phyloP scores from a whole-genome alignment of 2,329 filamentous ascomycete species.

The Diaporthe ilicicola region DNA sequence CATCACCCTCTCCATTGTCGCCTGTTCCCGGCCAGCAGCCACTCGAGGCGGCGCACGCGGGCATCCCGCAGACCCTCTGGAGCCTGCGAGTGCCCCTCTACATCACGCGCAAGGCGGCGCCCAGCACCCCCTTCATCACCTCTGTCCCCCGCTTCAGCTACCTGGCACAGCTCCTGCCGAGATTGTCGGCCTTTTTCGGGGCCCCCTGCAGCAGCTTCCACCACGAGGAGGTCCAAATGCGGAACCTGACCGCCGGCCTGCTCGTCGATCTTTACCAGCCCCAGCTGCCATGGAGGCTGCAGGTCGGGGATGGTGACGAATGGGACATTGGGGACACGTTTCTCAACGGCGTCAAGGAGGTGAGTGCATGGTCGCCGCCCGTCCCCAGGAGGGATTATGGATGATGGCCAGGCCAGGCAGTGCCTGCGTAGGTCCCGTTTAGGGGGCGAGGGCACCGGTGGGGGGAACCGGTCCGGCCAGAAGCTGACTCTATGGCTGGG shows the following conservation, averaged over 20 bases:
- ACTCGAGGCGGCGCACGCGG: conserved; percentile 28
- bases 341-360: conserved; percentile 71
- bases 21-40: conserved; percentile 13
- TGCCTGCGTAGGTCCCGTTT: neutral
- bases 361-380: conserved; percentile 39
- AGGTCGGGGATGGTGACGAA: conserved; percentile 61
- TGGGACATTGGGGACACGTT: conserved; percentile 72
- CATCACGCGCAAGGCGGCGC: conserved; percentile 60
- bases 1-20: conserved; percentile 16
- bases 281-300: conserved; percentile 61
- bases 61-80: conserved; percentile 61
- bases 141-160: conserved; percentile 67
- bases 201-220: conserved; percentile 66
- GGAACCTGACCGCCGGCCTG: conserved; percentile 62
- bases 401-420: neutral
- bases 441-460: neutral
- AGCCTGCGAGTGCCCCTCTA: conserved; percentile 60
- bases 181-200: conserved; percentile 62
- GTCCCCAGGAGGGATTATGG: neutral
- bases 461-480: too few species aligned
- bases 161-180: conserved; percentile 64
- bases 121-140: conserved; percentile 59
- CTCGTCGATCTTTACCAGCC: conserved; percentile 67
- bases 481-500: neutral
- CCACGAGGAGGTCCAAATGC: conserved; percentile 62